Percentiles rank a stretch among this genome's conserved stretches.
phyloP scores from a whole-genome alignment of 2,329 filamentous ascomycete species.

The Penicillium paneum region DNA sequence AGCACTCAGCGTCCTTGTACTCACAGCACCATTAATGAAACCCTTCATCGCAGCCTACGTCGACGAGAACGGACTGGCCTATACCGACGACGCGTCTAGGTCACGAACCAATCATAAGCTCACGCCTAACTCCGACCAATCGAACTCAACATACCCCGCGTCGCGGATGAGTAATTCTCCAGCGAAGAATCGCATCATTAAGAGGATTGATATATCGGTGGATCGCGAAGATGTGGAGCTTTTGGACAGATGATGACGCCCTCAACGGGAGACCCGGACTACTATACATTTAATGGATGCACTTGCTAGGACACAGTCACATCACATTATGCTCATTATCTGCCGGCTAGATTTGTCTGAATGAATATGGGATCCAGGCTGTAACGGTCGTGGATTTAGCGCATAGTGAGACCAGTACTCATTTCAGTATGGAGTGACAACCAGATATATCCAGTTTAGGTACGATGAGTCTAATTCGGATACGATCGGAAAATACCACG shows the following conservation, averaged over 20 bases:
- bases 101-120: conserved; percentile 1
- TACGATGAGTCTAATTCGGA: no score
- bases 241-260: not conserved
- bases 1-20: conserved; percentile 42
- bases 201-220: conserved; percentile 18
- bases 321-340: not conserved
- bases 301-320: no score
- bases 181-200: conserved; percentile 5
- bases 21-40: conserved; percentile 44
- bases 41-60: conserved; percentile 43
- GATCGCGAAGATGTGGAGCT: conserved; percentile 6
- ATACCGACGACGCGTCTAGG: conserved; percentile 20
- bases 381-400: not conserved
- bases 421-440: no score
- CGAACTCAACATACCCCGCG: not conserved
- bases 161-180: not conserved
- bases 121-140: not conserved
- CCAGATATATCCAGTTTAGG: not conserved
- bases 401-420: no score
- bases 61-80: conserved; percentile 24
- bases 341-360: rapidly evolving
- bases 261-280: not conserved
- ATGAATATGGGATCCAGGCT: not conserved
- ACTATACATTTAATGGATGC: not conserved
- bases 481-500: not conserved